These are phyloP conservation scores for Triglochin maritima DNA, from an alignment of 106 monocot species.

Conservation along the genomic window DNA sequence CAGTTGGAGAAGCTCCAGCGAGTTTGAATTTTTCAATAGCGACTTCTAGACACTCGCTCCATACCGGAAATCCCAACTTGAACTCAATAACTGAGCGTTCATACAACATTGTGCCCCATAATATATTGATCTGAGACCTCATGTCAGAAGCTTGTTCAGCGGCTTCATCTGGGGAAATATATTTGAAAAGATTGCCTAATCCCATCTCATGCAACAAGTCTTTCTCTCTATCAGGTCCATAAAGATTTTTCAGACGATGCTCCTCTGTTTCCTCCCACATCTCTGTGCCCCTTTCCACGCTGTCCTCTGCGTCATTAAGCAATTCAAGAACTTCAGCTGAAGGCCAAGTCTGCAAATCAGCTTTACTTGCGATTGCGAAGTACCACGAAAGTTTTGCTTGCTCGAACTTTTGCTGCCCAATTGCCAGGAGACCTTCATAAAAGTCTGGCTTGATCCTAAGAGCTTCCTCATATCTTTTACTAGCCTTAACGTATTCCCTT, in stretches of 20 bases:
- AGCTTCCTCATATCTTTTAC: constrained; percentile 66
- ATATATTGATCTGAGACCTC: constrained; percentile 63
- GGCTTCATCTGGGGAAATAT: constrained; percentile 55
- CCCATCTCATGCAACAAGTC: constrained; percentile 48
- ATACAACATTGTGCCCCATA: constrained; percentile 85
- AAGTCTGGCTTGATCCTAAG: constrained; percentile 72
- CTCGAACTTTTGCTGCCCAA: constrained; percentile 75
- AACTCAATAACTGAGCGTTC: constrained; percentile 85
- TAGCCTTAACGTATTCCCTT: constrained; percentile 62
- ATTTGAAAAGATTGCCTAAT: constrained; percentile 34
- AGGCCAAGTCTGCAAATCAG: constrained; percentile 43
- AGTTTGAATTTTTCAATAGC: constrained; percentile 76
- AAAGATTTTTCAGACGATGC: constrained; percentile 35
- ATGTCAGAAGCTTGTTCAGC: constrained; percentile 60
- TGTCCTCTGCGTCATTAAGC: constrained; percentile 71
- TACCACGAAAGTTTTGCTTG: constrained; percentile 84
- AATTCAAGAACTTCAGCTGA: constrained; percentile 46
- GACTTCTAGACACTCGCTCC: constrained; percentile 71
- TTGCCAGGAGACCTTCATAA: constrained; percentile 70
- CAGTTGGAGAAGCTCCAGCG: constrained; percentile 60
- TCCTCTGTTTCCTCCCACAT: constrained; percentile 77
- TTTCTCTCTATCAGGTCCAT: constrained; percentile 48
- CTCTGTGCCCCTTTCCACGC: constrained; percentile 74
- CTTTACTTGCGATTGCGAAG: constrained; percentile 42
- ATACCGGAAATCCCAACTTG: constrained; percentile 52